phyloP scores from a whole-genome alignment of 441 rosid species.

The Populus hybrid region DNA sequence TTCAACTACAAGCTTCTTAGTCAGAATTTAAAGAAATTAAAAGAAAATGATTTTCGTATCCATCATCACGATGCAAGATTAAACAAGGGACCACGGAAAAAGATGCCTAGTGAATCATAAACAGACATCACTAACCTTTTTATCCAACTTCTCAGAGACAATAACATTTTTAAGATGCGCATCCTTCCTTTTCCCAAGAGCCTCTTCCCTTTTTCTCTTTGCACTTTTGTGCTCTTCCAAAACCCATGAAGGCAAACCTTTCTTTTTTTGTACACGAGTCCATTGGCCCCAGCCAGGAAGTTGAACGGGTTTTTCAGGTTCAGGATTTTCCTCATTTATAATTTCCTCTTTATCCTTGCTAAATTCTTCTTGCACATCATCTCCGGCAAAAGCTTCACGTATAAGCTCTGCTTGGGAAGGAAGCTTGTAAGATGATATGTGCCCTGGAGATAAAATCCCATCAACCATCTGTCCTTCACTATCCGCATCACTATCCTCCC shows the following conservation, averaged over 20 bases:
- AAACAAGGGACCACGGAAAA: background rate
- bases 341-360: slow-evolving; percentile 63
- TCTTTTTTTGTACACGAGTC: slow-evolving; percentile 70
- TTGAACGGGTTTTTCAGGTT: slow-evolving; percentile 73
- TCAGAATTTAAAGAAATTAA: background rate
- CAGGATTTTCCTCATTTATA: slow-evolving; percentile 70
- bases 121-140: slow-evolving; percentile 48
- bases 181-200: slow-evolving; percentile 78
- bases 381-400: slow-evolving; percentile 88
- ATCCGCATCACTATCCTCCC: slow-evolving; percentile 63
- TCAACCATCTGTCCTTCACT: slow-evolving; percentile 76
- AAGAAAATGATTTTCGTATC: background rate
- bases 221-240: slow-evolving; percentile 67
- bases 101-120: slow-evolving; percentile 4
- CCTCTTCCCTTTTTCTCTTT: slow-evolving; percentile 59
- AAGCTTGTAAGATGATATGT: slow-evolving; percentile 52
- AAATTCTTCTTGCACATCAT: slow-evolving; percentile 80
- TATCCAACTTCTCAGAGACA: slow-evolving; percentile 81
- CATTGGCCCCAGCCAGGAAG: slow-evolving; percentile 97
- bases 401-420: slow-evolving; percentile 94
- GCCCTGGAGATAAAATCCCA: slow-evolving; percentile 58
- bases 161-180: slow-evolving; percentile 72
- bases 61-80: background rate
- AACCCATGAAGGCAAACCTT: slow-evolving; percentile 86
- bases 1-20: background rate